Conservation (phyloP, 2,329 filamentous ascomycete genomes). For the Pseudocercospora cruenta region DNA sequence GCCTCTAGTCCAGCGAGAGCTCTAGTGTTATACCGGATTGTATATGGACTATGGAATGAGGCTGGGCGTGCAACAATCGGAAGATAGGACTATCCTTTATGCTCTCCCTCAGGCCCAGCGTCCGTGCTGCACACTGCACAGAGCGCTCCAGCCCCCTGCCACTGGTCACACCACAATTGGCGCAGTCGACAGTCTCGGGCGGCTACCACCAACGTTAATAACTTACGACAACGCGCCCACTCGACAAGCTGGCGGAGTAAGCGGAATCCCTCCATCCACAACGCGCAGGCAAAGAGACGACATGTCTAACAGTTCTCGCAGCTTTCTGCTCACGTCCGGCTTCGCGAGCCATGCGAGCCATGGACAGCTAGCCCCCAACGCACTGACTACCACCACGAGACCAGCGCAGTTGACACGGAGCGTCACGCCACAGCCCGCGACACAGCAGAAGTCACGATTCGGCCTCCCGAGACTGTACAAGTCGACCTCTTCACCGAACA, state of each 20-base stretch:
- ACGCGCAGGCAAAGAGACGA: background rate
- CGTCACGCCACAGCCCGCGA: conserved; percentile 8
- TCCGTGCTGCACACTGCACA: background rate
- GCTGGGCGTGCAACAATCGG: conserved; percentile 7
- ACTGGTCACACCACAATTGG: background rate
- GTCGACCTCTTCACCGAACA: conserved; percentile 29
- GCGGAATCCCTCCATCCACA: background rate
- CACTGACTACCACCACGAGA: conserved; percentile 1
- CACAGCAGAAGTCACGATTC: conserved; percentile 21
- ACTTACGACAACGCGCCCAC: background rate
- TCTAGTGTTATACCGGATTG: background rate
- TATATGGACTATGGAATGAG: background rate
- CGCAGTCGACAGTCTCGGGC: background rate
- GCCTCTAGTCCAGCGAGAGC: background rate
- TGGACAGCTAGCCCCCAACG: conserved; percentile 5
- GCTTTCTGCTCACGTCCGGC: conserved; percentile 22
- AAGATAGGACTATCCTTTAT: background rate
- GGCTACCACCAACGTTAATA: conserved; percentile 1
- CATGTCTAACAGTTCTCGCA: conserved; percentile 4
- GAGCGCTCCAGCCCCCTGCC: background rate
- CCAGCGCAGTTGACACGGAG: conserved; percentile 7
- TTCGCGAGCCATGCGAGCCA: conserved; percentile 18
- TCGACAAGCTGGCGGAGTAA: conserved; percentile 25
- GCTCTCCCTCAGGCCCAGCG: background rate
- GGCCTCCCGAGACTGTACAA: conserved; percentile 30